Conservation (phyloP, 2,329 filamentous ascomycete genomes). For the Hyphodiscus sp. region DNA sequence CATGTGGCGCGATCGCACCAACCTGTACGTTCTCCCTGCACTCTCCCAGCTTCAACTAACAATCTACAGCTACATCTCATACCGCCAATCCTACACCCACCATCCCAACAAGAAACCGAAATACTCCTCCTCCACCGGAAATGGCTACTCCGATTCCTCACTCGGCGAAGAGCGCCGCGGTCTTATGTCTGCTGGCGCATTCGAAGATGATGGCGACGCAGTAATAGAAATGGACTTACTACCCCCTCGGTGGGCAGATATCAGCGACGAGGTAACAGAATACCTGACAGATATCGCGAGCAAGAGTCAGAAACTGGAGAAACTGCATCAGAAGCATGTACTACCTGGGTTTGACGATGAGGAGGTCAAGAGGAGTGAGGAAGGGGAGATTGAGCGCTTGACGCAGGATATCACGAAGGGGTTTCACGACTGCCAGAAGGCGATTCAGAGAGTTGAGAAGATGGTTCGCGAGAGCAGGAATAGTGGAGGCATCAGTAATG, state of each 20-base stretch:
- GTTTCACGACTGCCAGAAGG: constrained; percentile 85
- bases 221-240: constrained; percentile 98
- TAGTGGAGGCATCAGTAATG: constrained; percentile 64
- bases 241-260: constrained; percentile 90
- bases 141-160: constrained; percentile 51
- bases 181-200: constrained; percentile 73
- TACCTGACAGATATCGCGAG: constrained; percentile 71
- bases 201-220: constrained; percentile 81
- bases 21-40: constrained; percentile 60
- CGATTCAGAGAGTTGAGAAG: constrained; percentile 79
- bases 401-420: constrained; percentile 84
- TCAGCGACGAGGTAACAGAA: constrained; percentile 89
- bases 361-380: constrained; percentile 77
- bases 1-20: constrained; percentile 99
- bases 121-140: constrained; percentile 42
- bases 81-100: constrained; percentile 96
- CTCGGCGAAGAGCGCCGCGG: constrained; percentile 66
- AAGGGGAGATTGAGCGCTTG: constrained; percentile 80
- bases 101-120: constrained; percentile 82
- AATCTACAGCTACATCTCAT: constrained; percentile 79
- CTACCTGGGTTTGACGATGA: constrained; percentile 96
- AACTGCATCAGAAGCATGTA: constrained; percentile 94
- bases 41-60: constrained; percentile 27
- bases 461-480: constrained; percentile 79
- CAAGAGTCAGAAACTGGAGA: constrained; percentile 79